A percentile compares a stretch with the other conserved stretches of the same genome.
phyloP scores from a whole-genome alignment of 2,329 filamentous ascomycete genomes.

The Coccinonectria pachysandricola region DNA sequence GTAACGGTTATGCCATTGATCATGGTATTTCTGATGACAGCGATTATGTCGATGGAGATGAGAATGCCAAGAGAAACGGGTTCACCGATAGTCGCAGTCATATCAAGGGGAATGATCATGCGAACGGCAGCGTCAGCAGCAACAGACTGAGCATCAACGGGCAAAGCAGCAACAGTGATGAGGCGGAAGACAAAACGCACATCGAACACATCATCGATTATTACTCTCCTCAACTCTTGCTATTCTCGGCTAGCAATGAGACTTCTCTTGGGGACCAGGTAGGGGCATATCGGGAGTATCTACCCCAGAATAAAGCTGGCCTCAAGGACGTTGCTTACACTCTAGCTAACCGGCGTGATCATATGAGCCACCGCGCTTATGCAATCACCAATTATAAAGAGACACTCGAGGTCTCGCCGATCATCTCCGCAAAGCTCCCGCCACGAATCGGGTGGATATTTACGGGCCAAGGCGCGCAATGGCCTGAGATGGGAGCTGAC shows the following conservation, averaged over 20 bases:
- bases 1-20: no score
- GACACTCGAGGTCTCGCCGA: background rate
- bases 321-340: slow-evolving; percentile 20
- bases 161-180: no score
- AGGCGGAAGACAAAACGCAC: no score
- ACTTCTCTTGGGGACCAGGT: slow-evolving; percentile 5
- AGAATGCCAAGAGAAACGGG: no score
- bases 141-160: background rate
- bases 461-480: slow-evolving; percentile 27
- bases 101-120: background rate
- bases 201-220: no score
- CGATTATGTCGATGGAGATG: no score
- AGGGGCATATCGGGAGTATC: slow-evolving; percentile 12
- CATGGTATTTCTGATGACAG: no score
- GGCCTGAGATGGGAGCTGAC: slow-evolving; percentile 20
- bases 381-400: slow-evolving; percentile 1
- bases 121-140: background rate
- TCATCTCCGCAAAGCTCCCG: background rate
- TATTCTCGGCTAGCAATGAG: slow-evolving; percentile 10
- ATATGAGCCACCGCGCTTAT: slow-evolving; percentile 15
- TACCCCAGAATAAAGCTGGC: slow-evolving; percentile 4
- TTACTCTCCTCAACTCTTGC: slow-evolving; percentile 4
- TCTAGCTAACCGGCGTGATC: slow-evolving; percentile 18
- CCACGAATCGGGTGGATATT: slow-evolving; percentile 13
- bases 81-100: background rate